Evolutionary conservation across 208 protist genomes (phyloP), one percentile per base, ranked within the genome.

Genomic region (Acanthamoeba royreba): DNA sequence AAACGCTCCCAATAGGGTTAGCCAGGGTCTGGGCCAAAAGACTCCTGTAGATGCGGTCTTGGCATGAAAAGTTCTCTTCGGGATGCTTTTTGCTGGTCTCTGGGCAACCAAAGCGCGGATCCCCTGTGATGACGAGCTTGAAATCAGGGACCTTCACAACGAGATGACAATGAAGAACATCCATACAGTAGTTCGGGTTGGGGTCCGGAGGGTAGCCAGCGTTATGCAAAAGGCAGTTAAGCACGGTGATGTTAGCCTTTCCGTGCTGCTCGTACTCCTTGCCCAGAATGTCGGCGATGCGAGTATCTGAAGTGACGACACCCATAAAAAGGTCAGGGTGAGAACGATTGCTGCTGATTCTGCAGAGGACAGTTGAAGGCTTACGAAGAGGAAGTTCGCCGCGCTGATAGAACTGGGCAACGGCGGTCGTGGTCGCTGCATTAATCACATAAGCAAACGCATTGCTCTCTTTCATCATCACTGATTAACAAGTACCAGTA

Each of bases 161-260:
- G n/a, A 25, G 58, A 8, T 13, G 58, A 31, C 1, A 31, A n/a
- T 0, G 58, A 17, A 13, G 58, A 1, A 11, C 58, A 55, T n/a
- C 63, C 33, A 35, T 87, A 90, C 93, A 93, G 92, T 94, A 97
- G 38, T 92, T 61, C 43, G 96, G 96, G 28, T 61, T 63, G 58
- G 96, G 96, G 79, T 97, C 96, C 40, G 96, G 96, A 28, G 88
- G 93, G 38, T 95, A 97, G 45, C 97, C 97, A 46, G 96, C 40
- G 52, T 97, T 97, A 47, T 97, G 97, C 15, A 95, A n/a, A 40
- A 97, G 87, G 35, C 93, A 93, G 77, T 97, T 96, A 9, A 83
- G 46, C 46, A 96, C 46, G 4, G 92, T 96, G 22, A 97, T 97
- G 22, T 13, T n/a, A 9, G 13, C 66, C 49, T 97, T 97, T 28